These are phyloP conservation scores for Seiridium unicorne DNA, from an alignment of 2,329 filamentous ascomycete species.

Conservation along the genomic window DNA sequence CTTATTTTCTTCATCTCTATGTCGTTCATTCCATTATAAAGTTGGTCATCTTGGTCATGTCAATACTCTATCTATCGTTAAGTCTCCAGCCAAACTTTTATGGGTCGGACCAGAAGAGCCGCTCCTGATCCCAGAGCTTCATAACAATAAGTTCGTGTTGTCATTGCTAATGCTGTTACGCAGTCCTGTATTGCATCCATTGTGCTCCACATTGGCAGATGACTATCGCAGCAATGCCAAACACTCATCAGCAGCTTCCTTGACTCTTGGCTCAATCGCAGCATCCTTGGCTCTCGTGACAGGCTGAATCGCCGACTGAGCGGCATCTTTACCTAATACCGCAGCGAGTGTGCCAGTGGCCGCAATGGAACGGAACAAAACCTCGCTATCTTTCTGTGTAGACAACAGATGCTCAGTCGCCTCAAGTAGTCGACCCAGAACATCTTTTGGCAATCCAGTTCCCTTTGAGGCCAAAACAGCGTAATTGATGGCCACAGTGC, in stretches of 20 bases:
- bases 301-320: slow-evolving; percentile 40
- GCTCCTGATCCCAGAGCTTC: no score
- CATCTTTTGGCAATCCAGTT: slow-evolving; percentile 31
- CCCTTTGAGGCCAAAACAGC: slow-evolving; percentile 64
- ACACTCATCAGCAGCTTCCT: slow-evolving; percentile 46
- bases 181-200: no score
- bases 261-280: slow-evolving; percentile 45
- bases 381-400: slow-evolving; percentile 74
- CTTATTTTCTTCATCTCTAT: no score
- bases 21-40: no score
- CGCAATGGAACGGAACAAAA: slow-evolving; percentile 78
- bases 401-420: slow-evolving; percentile 63
- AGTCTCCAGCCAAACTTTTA: no score
- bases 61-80: no score
- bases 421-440: slow-evolving; percentile 53
- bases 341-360: slow-evolving; percentile 76
- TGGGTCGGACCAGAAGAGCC: no score
- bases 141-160: no score
- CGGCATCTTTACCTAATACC: slow-evolving; percentile 48
- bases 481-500: slow-evolving; percentile 83
- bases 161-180: neutral
- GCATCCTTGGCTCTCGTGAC: slow-evolving; percentile 42
- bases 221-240: slow-evolving; percentile 29
- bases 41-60: no score
- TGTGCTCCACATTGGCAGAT: neutral